phyloP scores from a whole-genome alignment of 306 rosid genomes.

The Canavalia gladiata region DNA sequence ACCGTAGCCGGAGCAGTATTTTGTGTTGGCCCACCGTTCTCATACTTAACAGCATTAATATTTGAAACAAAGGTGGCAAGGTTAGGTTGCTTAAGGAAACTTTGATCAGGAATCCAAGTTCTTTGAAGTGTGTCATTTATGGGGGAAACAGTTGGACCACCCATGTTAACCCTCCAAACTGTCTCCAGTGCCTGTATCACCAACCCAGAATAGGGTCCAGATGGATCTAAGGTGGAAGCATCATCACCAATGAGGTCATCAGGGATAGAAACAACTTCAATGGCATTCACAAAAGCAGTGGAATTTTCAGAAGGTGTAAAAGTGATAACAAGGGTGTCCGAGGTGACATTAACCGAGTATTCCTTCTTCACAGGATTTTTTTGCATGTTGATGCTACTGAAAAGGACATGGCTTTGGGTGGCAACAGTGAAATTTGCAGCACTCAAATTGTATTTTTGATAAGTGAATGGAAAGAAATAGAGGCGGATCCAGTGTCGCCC shows the following conservation, averaged over 20 bases:
- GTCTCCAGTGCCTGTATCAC: conserved; percentile 69
- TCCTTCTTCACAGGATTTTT: conserved; percentile 63
- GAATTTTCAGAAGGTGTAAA: conserved; percentile 66
- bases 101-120: conserved; percentile 76
- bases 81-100: conserved; percentile 51
- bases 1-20: conserved; percentile 73
- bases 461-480: conserved; percentile 73
- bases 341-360: conserved; percentile 62
- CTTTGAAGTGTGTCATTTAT: conserved; percentile 71
- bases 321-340: conserved; percentile 64
- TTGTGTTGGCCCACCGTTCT: conserved; percentile 52
- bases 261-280: conserved; percentile 85
- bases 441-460: conserved; percentile 56
- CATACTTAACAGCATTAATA: conserved; percentile 60
- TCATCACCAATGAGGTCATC: conserved; percentile 64
- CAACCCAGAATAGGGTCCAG: conserved; percentile 55
- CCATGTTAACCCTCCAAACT: conserved; percentile 91
- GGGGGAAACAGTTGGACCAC: conserved; percentile 70
- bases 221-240: conserved; percentile 43
- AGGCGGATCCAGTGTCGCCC: conserved; percentile 98
- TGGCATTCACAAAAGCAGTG: conserved; percentile 77
- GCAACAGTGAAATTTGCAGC: conserved; percentile 70
- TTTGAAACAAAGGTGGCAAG: conserved; percentile 53
- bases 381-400: conserved; percentile 53
- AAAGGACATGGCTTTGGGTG: conserved; percentile 60